Evolutionary conservation across 352 stramenopile genomes (phyloP).

Genomic region (Globisporangium takayamanum): DNA sequence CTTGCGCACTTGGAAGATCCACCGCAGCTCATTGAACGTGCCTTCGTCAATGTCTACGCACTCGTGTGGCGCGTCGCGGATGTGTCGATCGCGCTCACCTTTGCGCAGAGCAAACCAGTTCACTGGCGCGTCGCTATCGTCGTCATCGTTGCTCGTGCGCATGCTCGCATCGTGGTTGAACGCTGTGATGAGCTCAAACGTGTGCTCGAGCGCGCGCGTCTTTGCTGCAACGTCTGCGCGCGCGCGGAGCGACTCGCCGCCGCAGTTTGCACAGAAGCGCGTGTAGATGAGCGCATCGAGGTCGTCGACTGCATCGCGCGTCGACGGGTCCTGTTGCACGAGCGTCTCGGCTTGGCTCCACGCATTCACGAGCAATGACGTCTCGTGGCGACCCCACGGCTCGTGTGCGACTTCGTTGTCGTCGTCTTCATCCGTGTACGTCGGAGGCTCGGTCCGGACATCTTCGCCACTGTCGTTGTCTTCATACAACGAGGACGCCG

Average conservation of each 20-base stretch:
- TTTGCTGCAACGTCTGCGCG: conserved; percentile 1
- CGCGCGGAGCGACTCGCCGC: conserved; percentile 2
- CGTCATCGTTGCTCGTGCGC: neutral
- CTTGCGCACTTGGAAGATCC: conserved; percentile 5
- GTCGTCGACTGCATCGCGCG: neutral
- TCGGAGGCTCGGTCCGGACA: too few relatives aligned
- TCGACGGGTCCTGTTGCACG: conserved; percentile 1
- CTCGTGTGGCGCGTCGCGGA: neutral
- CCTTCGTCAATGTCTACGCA: conserved; percentile 9
- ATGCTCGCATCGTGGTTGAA: conserved; percentile 2
- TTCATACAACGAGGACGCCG: too few relatives aligned
- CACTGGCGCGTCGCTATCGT: neutral
- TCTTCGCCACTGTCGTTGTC: too few relatives aligned
- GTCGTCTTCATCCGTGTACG: too few relatives aligned
- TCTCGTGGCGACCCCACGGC: conserved; percentile 7
- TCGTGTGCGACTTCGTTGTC: neutral
- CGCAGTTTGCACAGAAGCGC: conserved; percentile 5
- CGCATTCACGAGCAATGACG: conserved; percentile 2
- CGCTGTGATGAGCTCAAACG: conserved; percentile 5
- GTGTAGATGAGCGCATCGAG: conserved; percentile 6
- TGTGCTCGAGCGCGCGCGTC: conserved; percentile 6
- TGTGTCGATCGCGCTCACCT: conserved; percentile 6
- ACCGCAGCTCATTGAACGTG: conserved; percentile 6
- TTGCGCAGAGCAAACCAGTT: conserved; percentile 10
- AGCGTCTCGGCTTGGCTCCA: conserved; percentile 7